A percentile compares a stretch with the other conserved stretches of the same genome.
Evolutionary conservation across 164 flowering plant genomes (phyloP).

Genomic region (Vitis rupestris): DNA sequence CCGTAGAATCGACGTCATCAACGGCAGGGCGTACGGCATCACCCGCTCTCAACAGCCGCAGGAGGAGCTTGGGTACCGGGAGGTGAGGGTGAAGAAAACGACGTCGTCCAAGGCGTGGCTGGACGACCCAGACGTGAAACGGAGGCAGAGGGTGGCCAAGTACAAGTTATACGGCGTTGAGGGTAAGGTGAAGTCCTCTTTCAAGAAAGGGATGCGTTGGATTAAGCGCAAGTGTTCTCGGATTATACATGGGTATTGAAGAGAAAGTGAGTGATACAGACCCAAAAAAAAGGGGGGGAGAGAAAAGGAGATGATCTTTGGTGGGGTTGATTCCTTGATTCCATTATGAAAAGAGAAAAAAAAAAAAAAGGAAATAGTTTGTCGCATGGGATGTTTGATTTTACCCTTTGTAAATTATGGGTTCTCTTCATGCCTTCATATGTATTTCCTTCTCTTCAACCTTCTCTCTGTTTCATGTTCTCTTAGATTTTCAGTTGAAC

Average conservation of each 20-base stretch:
- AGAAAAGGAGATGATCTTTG: no score
- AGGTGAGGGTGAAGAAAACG: background rate
- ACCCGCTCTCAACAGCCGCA: background rate
- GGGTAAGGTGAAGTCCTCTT: constrained; percentile 44
- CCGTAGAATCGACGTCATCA: background rate
- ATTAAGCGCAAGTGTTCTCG: constrained; percentile 36
- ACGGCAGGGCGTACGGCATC: background rate
- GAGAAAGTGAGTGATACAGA: no score
- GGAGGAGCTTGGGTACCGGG: background rate
- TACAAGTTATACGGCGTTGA: constrained; percentile 52
- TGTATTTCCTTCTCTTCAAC: no score
- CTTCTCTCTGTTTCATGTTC: no score
- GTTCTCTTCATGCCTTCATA: no score
- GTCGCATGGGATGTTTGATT: no score
- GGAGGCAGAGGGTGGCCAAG: constrained; percentile 45
- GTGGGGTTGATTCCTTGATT: no score
- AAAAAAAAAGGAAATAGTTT: no score
- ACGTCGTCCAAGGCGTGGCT: constrained; percentile 16
- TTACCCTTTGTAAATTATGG: no score
- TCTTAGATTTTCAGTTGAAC: no score
- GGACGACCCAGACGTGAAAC: constrained; percentile 46
- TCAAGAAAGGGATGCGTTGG: constrained; percentile 50
- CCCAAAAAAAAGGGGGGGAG: no score
- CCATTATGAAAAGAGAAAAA: no score
- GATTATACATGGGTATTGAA: constrained; percentile 24